Evolutionary conservation across 2,329 filamentous ascomycete species (phyloP).

Genomic region (Sporothrix pallida): DNA sequence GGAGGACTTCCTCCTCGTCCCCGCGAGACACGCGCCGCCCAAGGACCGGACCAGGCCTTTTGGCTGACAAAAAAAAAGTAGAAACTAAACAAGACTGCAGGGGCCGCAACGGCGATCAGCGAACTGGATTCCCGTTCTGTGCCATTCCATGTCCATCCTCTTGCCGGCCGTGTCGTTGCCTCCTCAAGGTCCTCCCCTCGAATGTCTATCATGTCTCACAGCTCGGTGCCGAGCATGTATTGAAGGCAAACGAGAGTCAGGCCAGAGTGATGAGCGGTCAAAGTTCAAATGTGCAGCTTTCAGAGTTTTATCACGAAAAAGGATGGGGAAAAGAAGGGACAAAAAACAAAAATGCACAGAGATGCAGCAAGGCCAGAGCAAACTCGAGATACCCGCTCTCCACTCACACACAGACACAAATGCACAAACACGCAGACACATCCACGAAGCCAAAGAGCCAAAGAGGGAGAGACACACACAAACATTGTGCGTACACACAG

Average conservation of each 20-base stretch:
- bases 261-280: slow-evolving; percentile 11
- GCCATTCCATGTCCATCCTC: neutral
- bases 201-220: slow-evolving; percentile 8
- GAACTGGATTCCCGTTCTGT: neutral
- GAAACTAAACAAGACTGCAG: neutral
- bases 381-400: neutral
- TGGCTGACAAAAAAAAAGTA: neutral
- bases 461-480: slow-evolving; percentile 16
- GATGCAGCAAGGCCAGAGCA: neutral
- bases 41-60: neutral
- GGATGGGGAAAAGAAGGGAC: neutral
- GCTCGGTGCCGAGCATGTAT: neutral
- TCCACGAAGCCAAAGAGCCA: neutral
- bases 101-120: slow-evolving; percentile 21
- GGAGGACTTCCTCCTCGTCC: slow-evolving; percentile 8
- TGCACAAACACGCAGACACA: neutral
- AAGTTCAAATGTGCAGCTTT: neutral
- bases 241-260: slow-evolving; percentile 16
- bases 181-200: neutral
- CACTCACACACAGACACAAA: slow-evolving; percentile 9
- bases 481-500: neutral
- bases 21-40: slow-evolving; percentile 10
- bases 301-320: neutral
- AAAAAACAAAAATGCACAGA: neutral
- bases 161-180: neutral